Evolutionary conservation across 352 stramenopile species (phyloP), one percentile per base, ranked within the genome.

Genomic region (Blastocystis sp.): DNA sequence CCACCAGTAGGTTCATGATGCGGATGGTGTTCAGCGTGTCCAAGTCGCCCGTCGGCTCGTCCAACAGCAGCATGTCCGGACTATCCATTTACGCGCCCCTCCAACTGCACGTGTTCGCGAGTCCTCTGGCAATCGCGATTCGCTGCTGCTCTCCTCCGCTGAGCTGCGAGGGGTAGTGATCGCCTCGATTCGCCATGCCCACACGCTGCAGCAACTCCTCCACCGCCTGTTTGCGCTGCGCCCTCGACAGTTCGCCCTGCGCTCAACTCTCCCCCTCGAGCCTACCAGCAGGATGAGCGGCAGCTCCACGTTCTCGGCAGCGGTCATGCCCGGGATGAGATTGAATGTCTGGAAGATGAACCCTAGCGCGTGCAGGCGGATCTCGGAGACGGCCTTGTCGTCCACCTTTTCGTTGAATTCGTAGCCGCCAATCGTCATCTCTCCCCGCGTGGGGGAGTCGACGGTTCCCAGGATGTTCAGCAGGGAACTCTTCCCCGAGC

Each of bases 1-100:
- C 61, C 3, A 61, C 59, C 14, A 91, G 60, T 1, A 91, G 52
- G 59, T 89, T 70, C 62, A 91, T 89, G n/a, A 91, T 79, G 42
- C 64, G 59, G 4, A 71, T 57, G 28, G 87, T 89, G 65, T 76
- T 91, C 9, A 66, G n/a, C n/a, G 84, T 89, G 54, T 91, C 90
- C 65, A 91, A 78, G n/a, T 89, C 90, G 40, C 89, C 87, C 17
- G 89, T 91, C 0, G 89, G 89, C 63, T 91, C 90, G 62, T 91
- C 90, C 14, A 91, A 43, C 17, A 91, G 76, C 40, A 91, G 64
- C 11, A 91, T 68, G n/a, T 77, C 42, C 9, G 81, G 81, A 14
- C 76, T 87, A 43, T 21, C 1, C 0, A 38, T 76, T 52, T 2
- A 40, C 1, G 19, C 1, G 52, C 14, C 11, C 3, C 19, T n/a